Evolutionary conservation across 805 yeast species (phyloP), one percentile per base, ranked within the genome.

Genomic region (Wickerhamomyces chaumierensis): DNA sequence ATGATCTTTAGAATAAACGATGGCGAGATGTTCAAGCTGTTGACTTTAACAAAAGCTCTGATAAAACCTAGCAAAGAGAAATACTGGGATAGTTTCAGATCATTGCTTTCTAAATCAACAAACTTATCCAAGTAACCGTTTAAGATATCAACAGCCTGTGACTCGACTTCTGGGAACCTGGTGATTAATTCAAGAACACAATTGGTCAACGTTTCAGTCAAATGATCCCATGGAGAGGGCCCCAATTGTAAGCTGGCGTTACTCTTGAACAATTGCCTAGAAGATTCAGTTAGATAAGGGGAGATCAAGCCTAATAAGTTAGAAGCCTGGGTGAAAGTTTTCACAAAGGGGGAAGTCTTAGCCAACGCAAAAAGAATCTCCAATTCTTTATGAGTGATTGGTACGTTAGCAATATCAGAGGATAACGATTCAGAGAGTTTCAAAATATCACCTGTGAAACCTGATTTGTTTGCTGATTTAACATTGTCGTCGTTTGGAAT

Each of bases 361-460:
- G 51, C 63, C n/a, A 76, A 55, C 0, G 81, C 73, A 32, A 69
- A 39, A 37, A 77, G 53, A 12, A 72, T 66, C 47, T 77, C 82
- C 51, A 69, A 64, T 43, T 77, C 81, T 41, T 68, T 71, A 31
- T 64, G 57, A 2, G 73, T 57, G 31, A 53, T 49, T 33, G 56
- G 56, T 25, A 48, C 45, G 29, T 37, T 23, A 5, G 56, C 47
- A 2, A 49, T 40, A 33, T 52, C 49, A 9, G 34, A 33, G 3
- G 42, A 16, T 5, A 53, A 39, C 5, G 49, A 45, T 6, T 41
- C 40, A 2, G 48, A 37, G 12, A 53, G 40, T 37, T 42, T 52
- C 27, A 39, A 28, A 4, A 43, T 36, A 31, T 52, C 55, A 20
- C 50, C 49, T 13, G 42, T 16, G 27, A 47, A 35, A 2, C 41